Percentiles rank a stretch among this genome's conserved stretches.
Evolutionary conservation across 2,329 filamentous ascomycete genomes (phyloP).

Genomic region (Pseudogymnoascus sp.): DNA sequence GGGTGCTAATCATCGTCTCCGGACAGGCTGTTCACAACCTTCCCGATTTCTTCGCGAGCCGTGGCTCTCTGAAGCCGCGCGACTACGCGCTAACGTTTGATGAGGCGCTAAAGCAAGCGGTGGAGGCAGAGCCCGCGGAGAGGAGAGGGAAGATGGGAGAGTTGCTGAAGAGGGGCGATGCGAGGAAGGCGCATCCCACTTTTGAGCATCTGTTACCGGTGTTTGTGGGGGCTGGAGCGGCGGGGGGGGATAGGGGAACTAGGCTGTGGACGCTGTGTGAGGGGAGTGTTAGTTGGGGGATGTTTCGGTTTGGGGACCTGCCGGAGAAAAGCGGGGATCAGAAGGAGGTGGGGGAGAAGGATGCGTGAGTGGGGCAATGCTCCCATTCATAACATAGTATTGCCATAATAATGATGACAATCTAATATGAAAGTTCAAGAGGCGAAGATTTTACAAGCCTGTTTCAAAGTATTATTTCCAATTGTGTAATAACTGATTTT

Average conservation of each 20-base stretch:
- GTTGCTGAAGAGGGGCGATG: slow-evolving; percentile 42
- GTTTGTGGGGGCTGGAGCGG: slow-evolving; percentile 48
- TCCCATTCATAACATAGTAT: slow-evolving; percentile 39
- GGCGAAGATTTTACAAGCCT: neutral
- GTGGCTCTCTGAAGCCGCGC: slow-evolving; percentile 38
- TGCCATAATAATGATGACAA: slow-evolving; percentile 59
- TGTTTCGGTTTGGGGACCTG: slow-evolving; percentile 37
- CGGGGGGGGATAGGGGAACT: slow-evolving; percentile 37
- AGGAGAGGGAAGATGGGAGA: slow-evolving; percentile 36
- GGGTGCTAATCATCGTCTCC: slow-evolving; percentile 59
- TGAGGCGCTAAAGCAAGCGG: slow-evolving; percentile 46
- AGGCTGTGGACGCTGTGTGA: slow-evolving; percentile 40
- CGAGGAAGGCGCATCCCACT: slow-evolving; percentile 52
- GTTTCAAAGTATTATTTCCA: neutral
- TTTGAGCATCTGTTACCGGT: slow-evolving; percentile 56
- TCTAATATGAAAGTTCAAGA: neutral
- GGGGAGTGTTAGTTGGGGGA: slow-evolving; percentile 45
- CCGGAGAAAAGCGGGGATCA: neutral
- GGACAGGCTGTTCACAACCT: slow-evolving; percentile 72
- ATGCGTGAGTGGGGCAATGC: neutral
- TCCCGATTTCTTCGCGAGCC: slow-evolving; percentile 41
- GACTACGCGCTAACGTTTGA: slow-evolving; percentile 54
- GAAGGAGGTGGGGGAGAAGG: neutral
- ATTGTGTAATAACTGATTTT: neutral
- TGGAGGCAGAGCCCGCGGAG: slow-evolving; percentile 33